phyloP scores from a whole-genome alignment of 179 eudicot genomes.

The Dionaea muscipula region DNA sequence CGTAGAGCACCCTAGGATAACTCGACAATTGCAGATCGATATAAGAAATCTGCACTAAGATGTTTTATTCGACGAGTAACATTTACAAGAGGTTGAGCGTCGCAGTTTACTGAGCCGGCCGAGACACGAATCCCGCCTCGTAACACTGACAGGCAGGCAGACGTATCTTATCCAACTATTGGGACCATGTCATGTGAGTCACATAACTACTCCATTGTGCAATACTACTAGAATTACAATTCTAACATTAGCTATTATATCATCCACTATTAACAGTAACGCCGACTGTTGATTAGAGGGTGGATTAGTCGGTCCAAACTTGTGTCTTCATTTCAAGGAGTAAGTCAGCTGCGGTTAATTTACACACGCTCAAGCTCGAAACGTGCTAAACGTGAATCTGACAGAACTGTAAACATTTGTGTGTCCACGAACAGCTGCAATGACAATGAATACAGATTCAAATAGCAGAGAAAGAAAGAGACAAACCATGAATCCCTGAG shows the following conservation, averaged over 20 bases:
- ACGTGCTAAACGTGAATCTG: slow-evolving; percentile 62
- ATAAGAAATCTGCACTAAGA: too few relatives aligned
- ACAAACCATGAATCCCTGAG: too few relatives aligned
- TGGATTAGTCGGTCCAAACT: neutral
- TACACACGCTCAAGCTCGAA: slow-evolving; percentile 39
- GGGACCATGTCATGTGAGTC: too few relatives aligned
- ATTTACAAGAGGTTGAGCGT: neutral
- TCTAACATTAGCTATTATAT: too few relatives aligned
- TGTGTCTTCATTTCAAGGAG: neutral
- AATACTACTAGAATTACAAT: too few relatives aligned
- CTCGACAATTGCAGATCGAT: too few relatives aligned
- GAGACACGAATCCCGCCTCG: neutral
- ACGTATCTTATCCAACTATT: too few relatives aligned
- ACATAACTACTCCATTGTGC: too few relatives aligned
- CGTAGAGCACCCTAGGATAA: too few relatives aligned
- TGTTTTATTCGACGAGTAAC: too few relatives aligned
- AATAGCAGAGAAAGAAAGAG: neutral
- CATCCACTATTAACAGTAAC: too few relatives aligned
- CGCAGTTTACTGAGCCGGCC: neutral
- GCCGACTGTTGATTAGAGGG: neutral
- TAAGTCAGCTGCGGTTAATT: slow-evolving; percentile 6
- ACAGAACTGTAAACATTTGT: slow-evolving; percentile 72
- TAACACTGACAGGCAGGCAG: too few relatives aligned
- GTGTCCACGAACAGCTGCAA: slow-evolving; percentile 90
- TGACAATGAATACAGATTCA: slow-evolving; percentile 4